Conservation (phyloP, 2,329 filamentous ascomycete genomes). For the Escovopsis sp. region DNA sequence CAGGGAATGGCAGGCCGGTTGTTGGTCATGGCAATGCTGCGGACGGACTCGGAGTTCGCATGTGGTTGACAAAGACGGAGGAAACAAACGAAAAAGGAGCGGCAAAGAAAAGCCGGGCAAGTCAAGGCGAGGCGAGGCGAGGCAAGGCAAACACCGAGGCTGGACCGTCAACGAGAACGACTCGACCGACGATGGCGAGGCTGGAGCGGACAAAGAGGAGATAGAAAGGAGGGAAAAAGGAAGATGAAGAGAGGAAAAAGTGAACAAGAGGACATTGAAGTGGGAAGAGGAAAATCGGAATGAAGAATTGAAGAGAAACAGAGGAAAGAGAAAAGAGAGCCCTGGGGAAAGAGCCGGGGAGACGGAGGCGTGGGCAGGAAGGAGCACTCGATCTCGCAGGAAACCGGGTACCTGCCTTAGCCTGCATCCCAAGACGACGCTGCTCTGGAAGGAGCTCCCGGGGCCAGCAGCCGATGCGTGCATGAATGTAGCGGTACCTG, state of each 20-base stretch:
- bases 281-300: not conserved
- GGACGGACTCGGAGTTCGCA: no score
- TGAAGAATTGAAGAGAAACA: constrained; percentile 5
- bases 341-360: constrained; percentile 4
- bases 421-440: not conserved
- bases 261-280: constrained; percentile 6
- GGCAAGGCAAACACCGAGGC: no score
- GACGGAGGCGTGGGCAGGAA: constrained; percentile 6
- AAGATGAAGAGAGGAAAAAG: constrained; percentile 2
- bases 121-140: no score
- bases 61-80: no score
- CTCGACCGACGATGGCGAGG: no score
- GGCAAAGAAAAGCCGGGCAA: no score
- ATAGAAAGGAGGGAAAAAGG: constrained; percentile 2
- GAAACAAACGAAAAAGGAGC: no score
- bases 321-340: not conserved
- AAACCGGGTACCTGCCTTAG: constrained; percentile 1
- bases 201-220: no score
- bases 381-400: constrained; percentile 3
- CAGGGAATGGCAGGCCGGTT: no score
- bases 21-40: no score
- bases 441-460: not conserved
- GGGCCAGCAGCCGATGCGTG: not conserved
- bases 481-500: not conserved
- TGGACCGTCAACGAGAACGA: no score